These are phyloP conservation scores for Puccinia coronata DNA, from an alignment of 1,284 basidiomycete species.

Conservation along the genomic window DNA sequence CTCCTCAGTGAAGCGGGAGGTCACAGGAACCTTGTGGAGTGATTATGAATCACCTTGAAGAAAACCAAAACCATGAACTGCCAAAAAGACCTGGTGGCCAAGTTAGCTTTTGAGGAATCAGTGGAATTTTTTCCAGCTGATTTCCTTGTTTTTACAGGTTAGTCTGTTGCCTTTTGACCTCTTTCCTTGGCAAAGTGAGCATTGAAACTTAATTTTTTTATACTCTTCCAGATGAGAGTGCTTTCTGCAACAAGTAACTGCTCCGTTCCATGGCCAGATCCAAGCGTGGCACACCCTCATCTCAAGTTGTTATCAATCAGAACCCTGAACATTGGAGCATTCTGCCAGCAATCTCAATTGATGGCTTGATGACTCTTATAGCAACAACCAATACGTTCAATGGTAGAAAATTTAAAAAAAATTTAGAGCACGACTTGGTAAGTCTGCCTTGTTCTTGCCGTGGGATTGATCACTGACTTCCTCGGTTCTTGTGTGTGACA, in stretches of 20 bases:
- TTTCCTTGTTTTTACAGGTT: not conserved
- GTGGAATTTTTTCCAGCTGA: not conserved
- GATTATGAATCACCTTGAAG: not conserved
- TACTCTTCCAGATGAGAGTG: constrained; percentile 5
- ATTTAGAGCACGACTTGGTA: too few species aligned
- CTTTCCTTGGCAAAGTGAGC: not conserved
- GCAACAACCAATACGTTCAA: too few species aligned
- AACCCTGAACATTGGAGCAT: too few species aligned
- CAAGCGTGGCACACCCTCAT: not conserved
- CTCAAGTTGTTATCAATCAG: too few species aligned
- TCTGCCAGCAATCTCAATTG: too few species aligned
- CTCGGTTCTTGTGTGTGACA: not conserved
- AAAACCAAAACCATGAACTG: not conserved
- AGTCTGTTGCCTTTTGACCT: not conserved
- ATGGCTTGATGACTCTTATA: too few species aligned
- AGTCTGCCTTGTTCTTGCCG: too few species aligned
- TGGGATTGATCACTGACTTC: not conserved
- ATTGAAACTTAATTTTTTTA: not conserved
- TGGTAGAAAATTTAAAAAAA: too few species aligned
- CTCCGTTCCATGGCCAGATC: not conserved
- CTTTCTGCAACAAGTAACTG: not conserved
- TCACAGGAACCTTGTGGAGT: not conserved
- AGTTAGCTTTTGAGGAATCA: not conserved
- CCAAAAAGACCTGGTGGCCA: not conserved
- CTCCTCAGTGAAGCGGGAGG: not conserved